phyloP scores from a whole-genome alignment of 2,329 filamentous ascomycete genomes.

The Lojkania enalia region DNA sequence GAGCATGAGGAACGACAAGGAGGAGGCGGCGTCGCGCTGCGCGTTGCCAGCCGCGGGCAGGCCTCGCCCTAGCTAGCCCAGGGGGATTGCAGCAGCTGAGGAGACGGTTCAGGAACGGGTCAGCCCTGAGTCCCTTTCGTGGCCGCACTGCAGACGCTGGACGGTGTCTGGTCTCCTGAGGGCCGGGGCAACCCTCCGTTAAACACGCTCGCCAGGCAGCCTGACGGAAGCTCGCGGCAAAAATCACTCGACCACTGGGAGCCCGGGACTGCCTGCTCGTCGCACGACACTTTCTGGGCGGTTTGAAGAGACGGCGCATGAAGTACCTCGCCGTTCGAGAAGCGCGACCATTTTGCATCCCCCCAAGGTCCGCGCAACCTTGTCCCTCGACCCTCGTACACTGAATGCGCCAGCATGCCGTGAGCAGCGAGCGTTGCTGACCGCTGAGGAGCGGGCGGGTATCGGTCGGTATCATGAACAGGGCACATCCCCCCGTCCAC shows the following conservation, averaged over 20 bases:
- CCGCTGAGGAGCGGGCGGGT: conserved; percentile 9
- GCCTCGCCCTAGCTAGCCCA: no score
- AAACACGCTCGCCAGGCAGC: conserved; percentile 23
- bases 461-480: conserved; percentile 21
- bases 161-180: neutral
- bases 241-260: conserved; percentile 15
- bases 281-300: conserved; percentile 17
- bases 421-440: neutral
- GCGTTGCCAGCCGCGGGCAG: no score
- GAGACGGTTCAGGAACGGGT: neutral
- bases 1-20: no score
- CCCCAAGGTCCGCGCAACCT: conserved; percentile 1
- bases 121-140: no score
- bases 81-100: neutral
- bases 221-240: conserved; percentile 19
- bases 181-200: conserved; percentile 18
- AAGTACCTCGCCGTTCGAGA: conserved; percentile 32
- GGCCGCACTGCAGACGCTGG: neutral
- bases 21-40: no score
- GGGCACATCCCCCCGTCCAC: neutral
- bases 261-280: conserved; percentile 6
- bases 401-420: neutral
- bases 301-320: conserved; percentile 29
- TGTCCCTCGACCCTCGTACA: neutral
- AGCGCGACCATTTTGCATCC: conserved; percentile 6